phyloP scores from a whole-genome alignment of 2,329 filamentous ascomycete species.

The Talaromyces sp. region DNA sequence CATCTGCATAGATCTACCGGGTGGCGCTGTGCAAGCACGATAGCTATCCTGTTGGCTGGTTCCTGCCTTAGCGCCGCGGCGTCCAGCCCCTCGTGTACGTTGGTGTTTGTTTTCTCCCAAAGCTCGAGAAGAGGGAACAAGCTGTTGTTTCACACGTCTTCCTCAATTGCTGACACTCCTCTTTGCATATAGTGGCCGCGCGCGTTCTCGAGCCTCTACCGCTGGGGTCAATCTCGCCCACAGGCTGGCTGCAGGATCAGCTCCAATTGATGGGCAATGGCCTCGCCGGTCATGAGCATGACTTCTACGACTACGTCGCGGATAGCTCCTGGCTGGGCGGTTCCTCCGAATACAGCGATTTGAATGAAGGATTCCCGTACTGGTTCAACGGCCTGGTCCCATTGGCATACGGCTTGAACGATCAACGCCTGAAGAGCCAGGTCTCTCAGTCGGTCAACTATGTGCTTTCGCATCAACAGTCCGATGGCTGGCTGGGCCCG shows the following conservation, averaged over 20 bases:
- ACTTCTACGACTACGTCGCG: conserved; percentile 53
- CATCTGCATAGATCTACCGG: neutral
- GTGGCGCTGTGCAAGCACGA: neutral
- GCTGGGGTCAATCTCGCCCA: conserved; percentile 46
- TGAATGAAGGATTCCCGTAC: conserved; percentile 54
- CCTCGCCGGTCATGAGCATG: conserved; percentile 48
- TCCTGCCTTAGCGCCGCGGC: conserved; percentile 1
- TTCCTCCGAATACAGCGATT: conserved; percentile 45
- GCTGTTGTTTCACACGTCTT: neutral
- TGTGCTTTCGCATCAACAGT: conserved; percentile 44
- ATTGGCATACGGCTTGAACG: conserved; percentile 47
- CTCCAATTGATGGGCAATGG: conserved; percentile 46
- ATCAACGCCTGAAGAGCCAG: conserved; percentile 47
- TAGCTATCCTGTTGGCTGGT: neutral
- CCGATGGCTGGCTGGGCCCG: conserved; percentile 55
- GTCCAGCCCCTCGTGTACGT: neutral
- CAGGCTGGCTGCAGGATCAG: conserved; percentile 50
- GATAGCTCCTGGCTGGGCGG: conserved; percentile 50
- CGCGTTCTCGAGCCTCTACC: conserved; percentile 25
- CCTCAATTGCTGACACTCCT: neutral
- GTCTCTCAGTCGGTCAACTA: conserved; percentile 42
- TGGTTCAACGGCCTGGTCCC: conserved; percentile 57
- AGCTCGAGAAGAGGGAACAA: neutral
- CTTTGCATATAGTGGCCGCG: conserved; percentile 5
- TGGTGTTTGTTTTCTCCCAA: neutral